Evolutionary conservation across 2,329 filamentous ascomycete genomes (phyloP), one percentile per base, ranked within the genome.

Genomic region (Rhinocladiella similis): DNA sequence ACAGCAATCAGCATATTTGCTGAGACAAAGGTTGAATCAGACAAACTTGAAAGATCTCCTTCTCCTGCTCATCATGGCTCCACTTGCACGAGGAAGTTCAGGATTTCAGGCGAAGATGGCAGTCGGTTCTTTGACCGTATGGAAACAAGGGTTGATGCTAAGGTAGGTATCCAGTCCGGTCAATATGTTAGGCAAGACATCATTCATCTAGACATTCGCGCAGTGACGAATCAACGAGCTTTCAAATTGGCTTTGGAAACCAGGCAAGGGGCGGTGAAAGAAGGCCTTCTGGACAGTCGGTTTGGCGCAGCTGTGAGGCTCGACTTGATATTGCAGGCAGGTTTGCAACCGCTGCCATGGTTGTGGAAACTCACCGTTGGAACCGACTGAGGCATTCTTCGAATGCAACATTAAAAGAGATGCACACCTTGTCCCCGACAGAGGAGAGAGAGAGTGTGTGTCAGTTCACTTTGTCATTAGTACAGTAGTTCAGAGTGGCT

Each of bases 181-280:
- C 52, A 46, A 47, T 33, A 19, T 46, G 22, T 42, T 35, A 47
- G 55, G 54, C 46, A 50, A 61, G 41, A 53, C 41, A 36, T 43
- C 49, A 45, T 20, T 50, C 46, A 47, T 47, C 48, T 27, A 25
- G 42, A 54, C 46, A 41, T 19, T 50, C 41, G 19, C 39, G 38
- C 48, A 29, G 39, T 22, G 47, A 48, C 59, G 59, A 62, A 62
- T 62, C 53, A 43, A 45, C 56, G 48, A 35, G 38, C 35, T 51
- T 19, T 47, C 46, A 16, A 54, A 50, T 33, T 51, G 33, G 51
- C 53, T 41, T 33, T 33, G 29, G 29, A 19, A 35, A 29, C 36
- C 20, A 35, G 45, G 25, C 33, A 54, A 62, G 54, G 48, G 57
- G 59, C 59, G 59, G 59, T 62, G 59, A 57, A 50, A 27, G 36